Base-by-base conservation (phyloP, 345 rosid genomes). In the Eucalyptus urophylla region DNA sequence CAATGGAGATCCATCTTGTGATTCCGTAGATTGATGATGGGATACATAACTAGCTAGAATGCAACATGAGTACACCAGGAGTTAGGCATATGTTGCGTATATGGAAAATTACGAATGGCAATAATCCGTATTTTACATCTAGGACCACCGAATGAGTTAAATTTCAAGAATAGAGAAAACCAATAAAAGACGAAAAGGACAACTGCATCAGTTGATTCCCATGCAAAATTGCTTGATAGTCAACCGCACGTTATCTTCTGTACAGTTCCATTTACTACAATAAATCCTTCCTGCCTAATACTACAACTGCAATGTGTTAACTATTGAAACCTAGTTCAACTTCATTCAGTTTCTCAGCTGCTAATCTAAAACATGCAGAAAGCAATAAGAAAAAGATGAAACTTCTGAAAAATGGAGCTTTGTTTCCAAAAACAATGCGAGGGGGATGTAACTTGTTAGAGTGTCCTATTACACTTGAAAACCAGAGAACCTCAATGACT, bases 1-100 rank as follows among this genome's bases (percentile, higher is more conserved):
- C 99, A 97, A 93, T 97, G 96, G 89, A 97, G 97, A 94, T 95
- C 98, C 97, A 94, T 97, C 95, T 95, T 92, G 96, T 95, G 99
- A 90, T 97, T 97, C 88, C 97, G 92, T 40, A 97, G 95, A 91
- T 96, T 95, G 92, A 97, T 90, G 88, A 97, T 94, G 86, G 99
- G 99, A 91, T 97, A 97, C 97, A 96, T 93, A 89, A 96, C 96
- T 29, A 97, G 92, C 99, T 97, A 92, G 93, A 95, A 51, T 81
- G 47, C 56, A 92, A 90, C 47, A 86, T 54, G 14, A 89, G 5
- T 6, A 76, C 29, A 19, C 8, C 45, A 76, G 83, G 47, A 76
- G 83, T 76, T 76, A 76, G 83, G 83, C 47, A 76, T 40, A 37
- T 40, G 83, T 76, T 37, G 83, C 83, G 11, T 40, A 76, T 21